Evolutionary conservation across 106 monocot species (phyloP).

Genomic region (Allium cepa): DNA sequence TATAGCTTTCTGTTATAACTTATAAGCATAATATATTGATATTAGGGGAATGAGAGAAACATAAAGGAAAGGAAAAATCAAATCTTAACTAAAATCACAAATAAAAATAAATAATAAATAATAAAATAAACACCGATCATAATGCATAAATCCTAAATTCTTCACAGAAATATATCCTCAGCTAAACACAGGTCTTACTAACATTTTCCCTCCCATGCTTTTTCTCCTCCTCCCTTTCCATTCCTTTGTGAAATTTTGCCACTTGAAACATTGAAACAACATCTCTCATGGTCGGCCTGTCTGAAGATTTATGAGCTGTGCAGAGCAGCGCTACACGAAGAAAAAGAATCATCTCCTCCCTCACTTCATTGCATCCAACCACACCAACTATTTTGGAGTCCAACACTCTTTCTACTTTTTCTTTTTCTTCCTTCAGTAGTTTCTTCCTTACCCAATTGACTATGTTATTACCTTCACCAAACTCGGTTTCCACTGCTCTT

Average conservation of each 20-base stretch:
- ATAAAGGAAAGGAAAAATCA: too few species aligned
- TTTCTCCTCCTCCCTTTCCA: background rate
- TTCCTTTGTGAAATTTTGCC: slow-evolving; percentile 35
- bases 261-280: slow-evolving; percentile 79
- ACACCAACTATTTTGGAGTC: slow-evolving; percentile 19
- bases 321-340: slow-evolving; percentile 74
- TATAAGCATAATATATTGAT: too few species aligned
- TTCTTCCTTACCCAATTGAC: slow-evolving; percentile 72
- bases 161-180: background rate
- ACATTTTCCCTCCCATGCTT: background rate
- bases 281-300: slow-evolving; percentile 84
- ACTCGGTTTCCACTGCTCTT: slow-evolving; percentile 67
- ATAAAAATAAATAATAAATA: background rate
- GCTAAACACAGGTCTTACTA: background rate
- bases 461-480: slow-evolving; percentile 76
- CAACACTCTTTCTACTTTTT: slow-evolving; percentile 29
- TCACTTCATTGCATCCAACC: slow-evolving; percentile 26
- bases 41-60: too few species aligned
- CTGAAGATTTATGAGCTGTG: slow-evolving; percentile 53
- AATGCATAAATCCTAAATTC: background rate
- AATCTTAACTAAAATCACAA: background rate
- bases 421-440: slow-evolving; percentile 11
- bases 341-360: slow-evolving; percentile 76
- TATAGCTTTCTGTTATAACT: too few species aligned
- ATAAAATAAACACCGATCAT: background rate